These are phyloP conservation scores for Amauroascus niger DNA, from an alignment of 2,329 filamentous ascomycete species.

Conservation along the genomic window DNA sequence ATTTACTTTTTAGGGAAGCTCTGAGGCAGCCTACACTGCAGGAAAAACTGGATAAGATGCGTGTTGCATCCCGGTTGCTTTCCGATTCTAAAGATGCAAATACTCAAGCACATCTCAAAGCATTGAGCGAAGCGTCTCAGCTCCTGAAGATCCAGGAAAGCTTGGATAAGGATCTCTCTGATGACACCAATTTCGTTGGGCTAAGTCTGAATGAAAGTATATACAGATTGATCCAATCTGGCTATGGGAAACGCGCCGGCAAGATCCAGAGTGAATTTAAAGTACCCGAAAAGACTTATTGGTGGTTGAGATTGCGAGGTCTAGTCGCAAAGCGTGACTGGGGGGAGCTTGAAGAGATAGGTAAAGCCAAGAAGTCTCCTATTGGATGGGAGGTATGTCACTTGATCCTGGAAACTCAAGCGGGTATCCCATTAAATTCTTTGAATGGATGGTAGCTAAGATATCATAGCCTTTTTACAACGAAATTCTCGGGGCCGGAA, in stretches of 20 bases:
- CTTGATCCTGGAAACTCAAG: constrained; percentile 2
- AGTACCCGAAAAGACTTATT: constrained; percentile 77
- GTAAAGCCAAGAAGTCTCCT: constrained; percentile 65
- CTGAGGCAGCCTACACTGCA: constrained; percentile 60
- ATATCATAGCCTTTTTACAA: constrained; percentile 74
- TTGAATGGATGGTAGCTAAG: constrained; percentile 7
- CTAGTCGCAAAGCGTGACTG: constrained; percentile 85
- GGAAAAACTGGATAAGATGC: constrained; percentile 72
- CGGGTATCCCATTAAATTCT: background rate
- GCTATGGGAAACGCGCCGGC: constrained; percentile 73
- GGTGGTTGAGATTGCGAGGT: constrained; percentile 78
- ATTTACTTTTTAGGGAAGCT: constrained; percentile 77
- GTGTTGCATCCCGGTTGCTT: constrained; percentile 73
- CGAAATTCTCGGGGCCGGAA: constrained; percentile 76
- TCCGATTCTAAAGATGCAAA: constrained; percentile 70
- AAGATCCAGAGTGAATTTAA: constrained; percentile 90
- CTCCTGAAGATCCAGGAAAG: constrained; percentile 78
- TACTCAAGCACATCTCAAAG: constrained; percentile 55
- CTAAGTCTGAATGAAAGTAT: constrained; percentile 85
- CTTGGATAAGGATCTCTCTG: constrained; percentile 71
- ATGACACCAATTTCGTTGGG: constrained; percentile 60
- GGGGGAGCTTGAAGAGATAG: constrained; percentile 81
- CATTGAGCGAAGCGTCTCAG: constrained; percentile 68
- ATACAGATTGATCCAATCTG: constrained; percentile 72
- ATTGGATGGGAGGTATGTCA: constrained; percentile 86